Evolutionary conservation across 2,329 filamentous ascomycete genomes (phyloP).

Genomic region (Pseudopithomyces maydicus): DNA sequence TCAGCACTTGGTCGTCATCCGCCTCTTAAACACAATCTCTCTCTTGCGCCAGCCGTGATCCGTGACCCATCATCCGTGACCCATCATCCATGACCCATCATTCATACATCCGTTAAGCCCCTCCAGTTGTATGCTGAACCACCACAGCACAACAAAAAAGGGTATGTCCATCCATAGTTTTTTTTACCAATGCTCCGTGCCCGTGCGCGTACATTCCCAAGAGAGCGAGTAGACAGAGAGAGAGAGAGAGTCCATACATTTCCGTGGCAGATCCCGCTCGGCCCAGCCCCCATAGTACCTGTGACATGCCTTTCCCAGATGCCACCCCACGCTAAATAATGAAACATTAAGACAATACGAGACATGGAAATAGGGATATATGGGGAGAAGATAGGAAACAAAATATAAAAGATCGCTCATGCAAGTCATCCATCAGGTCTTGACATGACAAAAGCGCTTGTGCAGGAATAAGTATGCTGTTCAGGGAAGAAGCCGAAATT

Average conservation of each 20-base stretch:
- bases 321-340: conserved; percentile 14
- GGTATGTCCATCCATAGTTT: conserved; percentile 24
- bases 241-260: conserved; percentile 2
- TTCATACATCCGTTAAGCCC: too few species aligned
- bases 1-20: conserved; percentile 24
- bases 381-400: too few species aligned
- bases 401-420: conserved; percentile 22
- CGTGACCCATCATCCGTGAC: conserved; percentile 33
- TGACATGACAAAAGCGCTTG: conserved; percentile 24
- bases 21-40: conserved; percentile 10
- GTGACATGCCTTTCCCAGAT: conserved; percentile 24
- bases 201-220: conserved; percentile 10
- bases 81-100: conserved; percentile 11
- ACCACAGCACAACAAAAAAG: conserved; percentile 31
- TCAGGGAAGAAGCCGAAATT: conserved; percentile 13
- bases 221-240: neutral
- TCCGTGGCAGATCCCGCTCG: neutral
- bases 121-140: too few species aligned
- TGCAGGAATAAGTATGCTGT: conserved; percentile 35
- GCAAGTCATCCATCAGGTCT: conserved; percentile 31
- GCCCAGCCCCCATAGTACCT: conserved; percentile 22
- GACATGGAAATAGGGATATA: conserved; percentile 16
- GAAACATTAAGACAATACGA: conserved; percentile 21
- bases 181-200: conserved; percentile 39
- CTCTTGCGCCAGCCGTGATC: conserved; percentile 16